phyloP scores from a whole-genome alignment of 257 asterid species.

The Osmanthus fragrans region DNA sequence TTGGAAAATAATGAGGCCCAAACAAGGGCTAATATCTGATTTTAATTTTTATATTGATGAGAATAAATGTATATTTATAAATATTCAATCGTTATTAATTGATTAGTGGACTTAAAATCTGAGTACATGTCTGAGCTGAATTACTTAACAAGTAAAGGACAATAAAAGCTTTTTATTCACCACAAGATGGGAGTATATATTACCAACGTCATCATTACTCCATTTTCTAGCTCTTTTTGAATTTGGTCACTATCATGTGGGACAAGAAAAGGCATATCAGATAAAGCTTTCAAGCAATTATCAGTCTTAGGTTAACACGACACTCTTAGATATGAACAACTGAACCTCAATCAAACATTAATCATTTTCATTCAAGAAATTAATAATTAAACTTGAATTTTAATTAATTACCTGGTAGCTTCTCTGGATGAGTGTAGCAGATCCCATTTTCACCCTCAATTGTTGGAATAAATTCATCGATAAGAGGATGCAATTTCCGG shows the following conservation, averaged over 20 bases:
- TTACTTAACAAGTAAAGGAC: neutral
- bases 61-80: neutral
- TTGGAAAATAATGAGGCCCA: no score
- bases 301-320: neutral
- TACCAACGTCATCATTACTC: constrained; percentile 16
- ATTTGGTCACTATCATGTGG: constrained; percentile 4
- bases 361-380: neutral
- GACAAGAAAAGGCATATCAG: neutral
- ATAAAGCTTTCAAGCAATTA: neutral
- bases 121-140: no score
- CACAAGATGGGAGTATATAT: neutral
- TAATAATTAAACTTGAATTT: neutral
- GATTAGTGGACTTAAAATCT: no score
- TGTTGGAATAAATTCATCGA: constrained; percentile 50
- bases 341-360: neutral
- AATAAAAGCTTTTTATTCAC: neutral
- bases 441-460: constrained; percentile 54
- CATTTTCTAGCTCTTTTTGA: constrained; percentile 13
- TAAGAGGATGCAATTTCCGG: constrained; percentile 43
- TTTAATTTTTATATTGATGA: neutral
- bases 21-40: no score
- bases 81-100: no score
- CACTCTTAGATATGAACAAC: neutral
- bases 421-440: constrained; percentile 56
- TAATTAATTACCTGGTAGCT: constrained; percentile 42